A percentile compares a stretch with the other conserved stretches of the same genome.
These are phyloP conservation scores for Globisporangium cylindrosporum DNA, from an alignment of 352 stramenopile species.

Conservation along the genomic window DNA sequence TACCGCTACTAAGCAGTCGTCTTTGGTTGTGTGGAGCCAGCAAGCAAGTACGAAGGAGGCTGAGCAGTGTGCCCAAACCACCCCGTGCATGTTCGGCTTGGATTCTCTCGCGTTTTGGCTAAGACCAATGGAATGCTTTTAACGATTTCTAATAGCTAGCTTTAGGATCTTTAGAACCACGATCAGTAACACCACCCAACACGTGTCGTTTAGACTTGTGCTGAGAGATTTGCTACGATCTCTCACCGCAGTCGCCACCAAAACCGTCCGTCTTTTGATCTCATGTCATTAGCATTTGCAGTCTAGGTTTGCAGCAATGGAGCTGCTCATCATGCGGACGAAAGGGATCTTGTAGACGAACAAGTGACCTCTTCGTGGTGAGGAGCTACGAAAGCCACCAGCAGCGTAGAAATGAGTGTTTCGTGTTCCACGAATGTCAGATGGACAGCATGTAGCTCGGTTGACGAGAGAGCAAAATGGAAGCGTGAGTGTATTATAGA, in stretches of 20 bases:
- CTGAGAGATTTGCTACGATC: conserved; percentile 15
- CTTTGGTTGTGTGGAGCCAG: background rate
- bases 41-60: background rate
- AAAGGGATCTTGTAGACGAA: background rate
- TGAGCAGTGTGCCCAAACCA: conserved; percentile 2
- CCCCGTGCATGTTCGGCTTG: background rate
- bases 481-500: background rate
- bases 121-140: background rate
- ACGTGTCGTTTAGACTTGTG: conserved; percentile 15
- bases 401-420: background rate
- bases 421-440: background rate
- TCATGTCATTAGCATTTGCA: background rate
- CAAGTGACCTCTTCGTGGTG: background rate
- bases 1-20: conserved; percentile 96
- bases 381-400: too few relatives aligned
- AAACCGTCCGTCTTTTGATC: conserved; percentile 1
- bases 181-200: background rate
- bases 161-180: conserved; percentile 9
- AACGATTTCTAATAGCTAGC: background rate
- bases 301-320: background rate
- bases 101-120: background rate
- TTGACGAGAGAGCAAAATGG: background rate
- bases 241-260: conserved; percentile 13
- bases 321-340: background rate
- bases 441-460: background rate